phyloP scores from a whole-genome alignment of 768 basidiomycete species.

The Tephrocybe rancida region DNA sequence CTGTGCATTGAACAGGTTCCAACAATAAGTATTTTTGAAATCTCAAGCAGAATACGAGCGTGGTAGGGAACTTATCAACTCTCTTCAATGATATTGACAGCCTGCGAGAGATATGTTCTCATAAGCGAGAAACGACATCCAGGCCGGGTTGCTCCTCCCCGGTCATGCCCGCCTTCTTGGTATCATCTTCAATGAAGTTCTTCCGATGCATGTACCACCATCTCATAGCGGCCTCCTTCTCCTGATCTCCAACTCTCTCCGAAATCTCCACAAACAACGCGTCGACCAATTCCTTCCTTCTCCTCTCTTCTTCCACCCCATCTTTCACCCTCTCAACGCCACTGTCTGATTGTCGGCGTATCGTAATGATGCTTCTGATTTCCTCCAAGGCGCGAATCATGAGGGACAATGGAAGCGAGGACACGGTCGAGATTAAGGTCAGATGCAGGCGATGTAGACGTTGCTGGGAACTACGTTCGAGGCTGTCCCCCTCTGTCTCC shows the following conservation, averaged over 20 bases:
- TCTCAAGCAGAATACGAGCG: no score
- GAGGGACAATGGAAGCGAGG: slow-evolving; percentile 60
- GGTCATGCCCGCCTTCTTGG: slow-evolving; percentile 7
- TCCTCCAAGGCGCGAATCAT: slow-evolving; percentile 58
- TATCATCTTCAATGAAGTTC: slow-evolving; percentile 18
- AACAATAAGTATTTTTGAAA: no score
- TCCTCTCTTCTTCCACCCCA: slow-evolving; percentile 19
- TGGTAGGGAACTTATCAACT: no score
- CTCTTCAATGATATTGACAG: no score
- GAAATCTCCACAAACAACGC: slow-evolving; percentile 66
- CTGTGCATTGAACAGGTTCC: no score
- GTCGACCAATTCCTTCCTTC: slow-evolving; percentile 48
- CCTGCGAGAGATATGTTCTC: no score
- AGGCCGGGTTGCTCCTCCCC: slow-evolving; percentile 4
- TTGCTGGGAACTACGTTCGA: slow-evolving; percentile 18
- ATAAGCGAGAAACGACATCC: slow-evolving; percentile 15
- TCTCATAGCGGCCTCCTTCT: slow-evolving; percentile 64
- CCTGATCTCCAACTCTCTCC: slow-evolving; percentile 65
- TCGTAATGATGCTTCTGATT: slow-evolving; percentile 37
- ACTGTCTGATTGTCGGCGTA: slow-evolving; percentile 24
- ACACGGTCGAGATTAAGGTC: slow-evolving; percentile 63
- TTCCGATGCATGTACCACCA: slow-evolving; percentile 65
- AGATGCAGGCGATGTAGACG: slow-evolving; percentile 61
- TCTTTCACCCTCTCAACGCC: slow-evolving; percentile 15
- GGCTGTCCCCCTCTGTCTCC: slow-evolving; percentile 21